Percentiles rank a stretch among this genome's conserved stretches.
These are phyloP conservation scores for Fraxinus cuspidata DNA, from an alignment of 257 asterid genomes.

Conservation along the genomic window DNA sequence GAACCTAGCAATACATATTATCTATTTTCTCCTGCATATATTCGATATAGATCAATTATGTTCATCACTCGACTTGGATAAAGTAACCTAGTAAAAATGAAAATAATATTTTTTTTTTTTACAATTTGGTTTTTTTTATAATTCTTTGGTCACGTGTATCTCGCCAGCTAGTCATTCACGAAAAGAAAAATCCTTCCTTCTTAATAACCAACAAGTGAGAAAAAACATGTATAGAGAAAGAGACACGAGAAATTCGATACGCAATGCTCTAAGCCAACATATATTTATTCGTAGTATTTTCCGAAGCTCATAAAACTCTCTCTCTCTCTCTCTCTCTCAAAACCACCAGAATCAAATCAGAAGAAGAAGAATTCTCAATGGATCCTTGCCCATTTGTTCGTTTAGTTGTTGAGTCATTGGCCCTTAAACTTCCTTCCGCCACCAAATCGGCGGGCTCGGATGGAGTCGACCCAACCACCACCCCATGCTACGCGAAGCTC, in stretches of 20 bases:
- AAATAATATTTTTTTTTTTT: too few relatives aligned
- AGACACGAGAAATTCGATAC: conserved; percentile 5
- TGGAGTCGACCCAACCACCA: conserved; percentile 69
- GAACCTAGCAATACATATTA: too few relatives aligned
- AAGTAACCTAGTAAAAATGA: too few relatives aligned
- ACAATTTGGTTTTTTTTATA: too few relatives aligned
- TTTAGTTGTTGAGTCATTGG: conserved; percentile 62
- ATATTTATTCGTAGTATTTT: conserved; percentile 18
- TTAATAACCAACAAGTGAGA: background rate
- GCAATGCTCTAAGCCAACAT: conserved; percentile 20
- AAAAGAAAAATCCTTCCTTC: background rate
- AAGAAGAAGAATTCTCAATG: conserved; percentile 34
- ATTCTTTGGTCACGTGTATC: background rate
- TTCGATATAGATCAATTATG: background rate
- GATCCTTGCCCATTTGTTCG: conserved; percentile 97
- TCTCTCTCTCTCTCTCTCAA: background rate
- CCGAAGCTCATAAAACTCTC: background rate
- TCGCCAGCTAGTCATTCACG: background rate
- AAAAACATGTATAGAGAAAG: background rate
- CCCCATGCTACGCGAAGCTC: conserved; percentile 80
- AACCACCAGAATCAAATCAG: background rate
- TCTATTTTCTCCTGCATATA: too few relatives aligned
- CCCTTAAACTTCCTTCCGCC: conserved; percentile 61
- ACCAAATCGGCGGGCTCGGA: conserved; percentile 49
- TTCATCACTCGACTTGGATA: background rate